These are phyloP conservation scores for Clitopilus passeckerianus DNA, from an alignment of 768 basidiomycete genomes.

Conservation along the genomic window DNA sequence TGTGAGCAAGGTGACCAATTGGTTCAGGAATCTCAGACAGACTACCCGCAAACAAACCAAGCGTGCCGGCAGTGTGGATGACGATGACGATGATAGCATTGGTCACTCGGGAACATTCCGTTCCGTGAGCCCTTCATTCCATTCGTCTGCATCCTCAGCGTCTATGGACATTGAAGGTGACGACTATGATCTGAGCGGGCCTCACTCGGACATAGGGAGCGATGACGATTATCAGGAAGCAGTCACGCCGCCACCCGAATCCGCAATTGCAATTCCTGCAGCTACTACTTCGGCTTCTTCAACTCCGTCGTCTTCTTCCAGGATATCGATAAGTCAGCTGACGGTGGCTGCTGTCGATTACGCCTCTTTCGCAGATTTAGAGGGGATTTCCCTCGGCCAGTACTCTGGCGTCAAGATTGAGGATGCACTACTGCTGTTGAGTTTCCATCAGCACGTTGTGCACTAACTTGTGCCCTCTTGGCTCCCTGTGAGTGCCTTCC, in stretches of 20 bases:
- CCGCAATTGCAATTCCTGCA: slow-evolving; percentile 32
- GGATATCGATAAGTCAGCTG: slow-evolving; percentile 23
- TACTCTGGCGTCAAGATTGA: slow-evolving; percentile 61
- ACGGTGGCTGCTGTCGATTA: slow-evolving; percentile 30
- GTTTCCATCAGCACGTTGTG: slow-evolving; percentile 66
- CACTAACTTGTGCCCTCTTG: slow-evolving; percentile 25
- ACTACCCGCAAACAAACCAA: slow-evolving; percentile 70
- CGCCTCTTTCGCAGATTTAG: slow-evolving; percentile 40
- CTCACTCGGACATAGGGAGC: slow-evolving; percentile 52
- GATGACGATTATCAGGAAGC: slow-evolving; percentile 74
- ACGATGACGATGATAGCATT: slow-evolving; percentile 40
- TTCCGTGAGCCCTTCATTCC: slow-evolving; percentile 44
- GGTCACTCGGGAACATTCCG: slow-evolving; percentile 30
- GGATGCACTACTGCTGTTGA: slow-evolving; percentile 69
- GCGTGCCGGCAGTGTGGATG: slow-evolving; percentile 39
- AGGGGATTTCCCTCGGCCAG: slow-evolving; percentile 37
- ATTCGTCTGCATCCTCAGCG: slow-evolving; percentile 47
- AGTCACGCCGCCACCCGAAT: slow-evolving; percentile 64
- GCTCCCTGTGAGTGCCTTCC: not conserved
- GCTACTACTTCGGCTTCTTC: slow-evolving; percentile 26
- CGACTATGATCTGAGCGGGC: slow-evolving; percentile 36
- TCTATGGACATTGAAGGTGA: slow-evolving; percentile 48
- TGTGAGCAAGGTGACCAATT: slow-evolving; percentile 80
- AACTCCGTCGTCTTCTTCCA: slow-evolving; percentile 22
- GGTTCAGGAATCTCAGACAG: slow-evolving; percentile 83